Percentiles rank a stretch among this genome's conserved stretches.
These are phyloP conservation scores for Selaginella tamariscina DNA, from an alignment of 75 land plant genomes.

Conservation along the genomic window DNA sequence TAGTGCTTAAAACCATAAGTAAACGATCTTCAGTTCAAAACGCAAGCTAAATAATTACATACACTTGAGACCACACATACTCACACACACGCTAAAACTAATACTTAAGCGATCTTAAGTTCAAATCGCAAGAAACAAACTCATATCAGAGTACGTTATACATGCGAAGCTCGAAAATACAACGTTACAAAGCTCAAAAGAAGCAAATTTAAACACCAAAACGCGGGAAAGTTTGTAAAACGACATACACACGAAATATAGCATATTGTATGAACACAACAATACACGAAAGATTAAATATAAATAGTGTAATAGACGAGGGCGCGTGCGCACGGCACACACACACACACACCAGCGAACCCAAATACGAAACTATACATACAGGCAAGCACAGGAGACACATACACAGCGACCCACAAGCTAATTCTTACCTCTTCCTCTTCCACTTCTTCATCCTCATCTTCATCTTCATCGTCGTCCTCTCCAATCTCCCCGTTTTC, in stretches of 20 bases:
- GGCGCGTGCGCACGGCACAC: background rate
- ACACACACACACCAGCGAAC: background rate
- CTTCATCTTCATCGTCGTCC: slow-evolving; percentile 22
- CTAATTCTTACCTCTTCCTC: slow-evolving; percentile 16
- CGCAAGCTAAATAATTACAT: background rate
- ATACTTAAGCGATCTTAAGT: too few relatives aligned
- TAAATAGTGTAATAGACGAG: background rate
- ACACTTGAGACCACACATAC: background rate
- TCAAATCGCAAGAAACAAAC: too few relatives aligned
- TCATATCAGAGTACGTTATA: too few relatives aligned
- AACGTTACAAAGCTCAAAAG: too few relatives aligned
- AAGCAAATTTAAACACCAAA: too few relatives aligned
- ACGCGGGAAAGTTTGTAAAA: too few relatives aligned
- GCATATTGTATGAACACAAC: too few relatives aligned
- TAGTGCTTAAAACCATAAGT: background rate
- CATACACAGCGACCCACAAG: background rate
- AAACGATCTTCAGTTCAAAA: background rate
- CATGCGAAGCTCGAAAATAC: too few relatives aligned
- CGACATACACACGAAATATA: too few relatives aligned
- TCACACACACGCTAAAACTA: background rate
- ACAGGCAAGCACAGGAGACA: background rate
- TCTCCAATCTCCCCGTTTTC: slow-evolving; percentile 18
- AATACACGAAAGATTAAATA: too few relatives aligned
- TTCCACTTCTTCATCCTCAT: slow-evolving; percentile 19
- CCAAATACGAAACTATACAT: background rate